Conservation (phyloP, 1,284 basidiomycete genomes). For the Somion occarium region DNA sequence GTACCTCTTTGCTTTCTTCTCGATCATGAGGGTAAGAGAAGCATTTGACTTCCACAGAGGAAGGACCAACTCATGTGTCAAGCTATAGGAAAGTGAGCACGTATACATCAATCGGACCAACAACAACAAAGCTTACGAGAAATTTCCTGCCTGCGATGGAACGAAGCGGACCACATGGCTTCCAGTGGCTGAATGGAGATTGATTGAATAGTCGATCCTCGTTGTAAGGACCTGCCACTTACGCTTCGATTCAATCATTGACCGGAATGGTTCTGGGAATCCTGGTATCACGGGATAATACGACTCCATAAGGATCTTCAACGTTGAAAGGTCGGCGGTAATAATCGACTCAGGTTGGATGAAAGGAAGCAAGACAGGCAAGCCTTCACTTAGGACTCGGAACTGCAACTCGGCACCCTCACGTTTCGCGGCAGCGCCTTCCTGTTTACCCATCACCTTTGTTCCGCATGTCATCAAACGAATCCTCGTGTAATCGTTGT, state of each 20-base stretch:
- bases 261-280: constrained; percentile 58
- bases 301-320: constrained; percentile 66
- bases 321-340: constrained; percentile 49
- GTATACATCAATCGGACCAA: neutral
- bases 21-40: constrained; percentile 85
- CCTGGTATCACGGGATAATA: constrained; percentile 74
- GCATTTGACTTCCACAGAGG: constrained; percentile 91
- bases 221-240: neutral
- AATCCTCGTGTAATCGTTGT: constrained; percentile 84
- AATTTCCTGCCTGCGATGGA: constrained; percentile 47
- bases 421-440: constrained; percentile 32
- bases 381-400: constrained; percentile 81
- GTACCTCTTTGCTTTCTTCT: constrained; percentile 95
- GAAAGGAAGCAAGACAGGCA: constrained; percentile 80
- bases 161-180: constrained; percentile 71
- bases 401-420: constrained; percentile 57
- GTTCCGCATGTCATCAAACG: constrained; percentile 91
- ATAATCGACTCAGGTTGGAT: constrained; percentile 64
- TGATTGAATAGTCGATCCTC: neutral
- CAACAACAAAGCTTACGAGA: constrained; percentile 40
- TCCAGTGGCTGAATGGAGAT: constrained; percentile 48
- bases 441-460: constrained; percentile 76
- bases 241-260: constrained; percentile 38
- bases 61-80: constrained; percentile 72
- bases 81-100: constrained; percentile 32